A percentile compares a stretch with the other conserved stretches of the same genome.
These are phyloP conservation scores for Jackrogersella multiformis DNA, from an alignment of 495 filamentous ascomycete species.

Conservation along the genomic window DNA sequence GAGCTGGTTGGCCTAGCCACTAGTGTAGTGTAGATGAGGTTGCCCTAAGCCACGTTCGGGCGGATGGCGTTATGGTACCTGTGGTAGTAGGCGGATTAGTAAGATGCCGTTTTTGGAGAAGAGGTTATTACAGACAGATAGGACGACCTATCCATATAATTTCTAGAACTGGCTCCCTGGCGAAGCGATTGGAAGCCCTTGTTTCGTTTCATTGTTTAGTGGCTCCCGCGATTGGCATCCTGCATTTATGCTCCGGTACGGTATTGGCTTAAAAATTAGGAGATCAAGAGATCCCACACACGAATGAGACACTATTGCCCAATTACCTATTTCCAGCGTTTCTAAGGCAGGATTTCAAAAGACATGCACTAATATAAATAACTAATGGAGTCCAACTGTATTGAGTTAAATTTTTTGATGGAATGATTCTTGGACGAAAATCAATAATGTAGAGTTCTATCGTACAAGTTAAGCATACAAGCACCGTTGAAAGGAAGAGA, in stretches of 20 bases:
- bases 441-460: slow-evolving; percentile 33
- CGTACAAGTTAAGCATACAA: slow-evolving; percentile 43
- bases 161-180: background rate
- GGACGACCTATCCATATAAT: too few species aligned
- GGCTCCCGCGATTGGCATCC: background rate
- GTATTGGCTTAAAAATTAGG: slow-evolving; percentile 65
- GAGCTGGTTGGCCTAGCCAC: slow-evolving; percentile 9
- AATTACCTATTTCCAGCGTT: slow-evolving; percentile 15
- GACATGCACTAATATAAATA: slow-evolving; percentile 29
- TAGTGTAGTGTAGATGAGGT: background rate
- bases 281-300: slow-evolving; percentile 51
- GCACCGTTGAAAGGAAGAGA: slow-evolving; percentile 30
- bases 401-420: background rate
- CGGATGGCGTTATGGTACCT: background rate
- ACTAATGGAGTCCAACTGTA: background rate
- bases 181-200: background rate
- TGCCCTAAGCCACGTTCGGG: slow-evolving; percentile 6
- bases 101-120: too few species aligned
- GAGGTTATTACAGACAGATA: too few species aligned
- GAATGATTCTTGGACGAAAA: slow-evolving; percentile 12
- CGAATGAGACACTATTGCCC: slow-evolving; percentile 35
- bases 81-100: background rate
- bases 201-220: background rate
- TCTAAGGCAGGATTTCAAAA: slow-evolving; percentile 26
- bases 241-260: slow-evolving; percentile 47